A percentile compares a stretch with the other conserved stretches of the same genome.
phyloP scores from a whole-genome alignment of 768 basidiomycete genomes.

The Mrakia blollopis region DNA sequence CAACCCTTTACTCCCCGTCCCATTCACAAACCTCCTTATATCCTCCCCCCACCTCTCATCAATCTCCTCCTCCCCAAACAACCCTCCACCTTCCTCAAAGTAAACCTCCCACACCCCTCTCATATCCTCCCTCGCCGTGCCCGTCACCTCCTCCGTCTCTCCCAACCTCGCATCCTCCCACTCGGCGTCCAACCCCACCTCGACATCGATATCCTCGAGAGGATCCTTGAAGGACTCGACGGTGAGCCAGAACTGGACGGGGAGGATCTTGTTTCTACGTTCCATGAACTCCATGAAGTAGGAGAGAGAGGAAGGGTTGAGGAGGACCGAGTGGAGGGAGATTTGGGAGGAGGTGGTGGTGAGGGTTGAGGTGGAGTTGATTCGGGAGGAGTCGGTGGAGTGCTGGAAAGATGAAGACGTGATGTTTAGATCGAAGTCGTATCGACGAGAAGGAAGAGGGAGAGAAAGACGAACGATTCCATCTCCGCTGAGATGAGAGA shows the following conservation, averaged over 20 bases:
- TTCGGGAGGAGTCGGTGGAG: neutral
- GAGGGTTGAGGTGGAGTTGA: constrained; percentile 8
- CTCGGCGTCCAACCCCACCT: constrained; percentile 50
- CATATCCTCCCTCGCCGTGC: constrained; percentile 75
- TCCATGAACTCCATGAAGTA: constrained; percentile 99
- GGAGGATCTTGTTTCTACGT: constrained; percentile 69
- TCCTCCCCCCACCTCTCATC: constrained; percentile 15
- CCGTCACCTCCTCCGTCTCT: constrained; percentile 37
- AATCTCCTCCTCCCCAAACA: constrained; percentile 8
- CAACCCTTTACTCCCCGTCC: constrained; percentile 9
- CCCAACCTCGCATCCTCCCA: constrained; percentile 41
- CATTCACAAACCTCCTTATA: constrained; percentile 20
- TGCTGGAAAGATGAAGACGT: neutral
- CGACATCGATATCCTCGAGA: constrained; percentile 67
- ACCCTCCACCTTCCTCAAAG: constrained; percentile 49
- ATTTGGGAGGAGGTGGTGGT: constrained; percentile 43
- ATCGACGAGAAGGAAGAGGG: too few relatives aligned
- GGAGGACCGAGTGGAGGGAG: constrained; percentile 69
- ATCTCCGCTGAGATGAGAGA: constrained; percentile 12
- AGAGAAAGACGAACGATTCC: neutral
- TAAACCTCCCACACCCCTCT: constrained; percentile 83
- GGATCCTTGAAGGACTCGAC: constrained; percentile 98
- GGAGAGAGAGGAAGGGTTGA: constrained; percentile 82
- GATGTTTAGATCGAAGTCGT: neutral
- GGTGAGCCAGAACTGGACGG: constrained; percentile 95